Evolutionary conservation across 2,329 filamentous ascomycete species (phyloP).

Genomic region (Ophiostoma ulmi): DNA sequence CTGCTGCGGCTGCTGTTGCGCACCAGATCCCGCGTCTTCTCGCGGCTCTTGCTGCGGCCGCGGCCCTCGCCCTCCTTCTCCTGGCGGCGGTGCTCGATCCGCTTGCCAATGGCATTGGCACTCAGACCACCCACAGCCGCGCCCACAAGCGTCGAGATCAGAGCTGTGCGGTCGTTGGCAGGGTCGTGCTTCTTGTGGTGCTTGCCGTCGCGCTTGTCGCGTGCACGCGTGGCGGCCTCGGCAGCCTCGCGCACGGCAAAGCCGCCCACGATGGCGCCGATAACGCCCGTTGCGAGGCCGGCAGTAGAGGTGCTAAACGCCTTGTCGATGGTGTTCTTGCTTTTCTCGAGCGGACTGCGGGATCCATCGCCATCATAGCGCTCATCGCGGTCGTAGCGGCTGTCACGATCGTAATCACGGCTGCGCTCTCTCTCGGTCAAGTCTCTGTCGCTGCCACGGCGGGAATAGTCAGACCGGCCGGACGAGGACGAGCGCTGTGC

Average conservation of each 20-base stretch:
- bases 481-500: conserved; percentile 30
- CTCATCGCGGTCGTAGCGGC: conserved; percentile 12
- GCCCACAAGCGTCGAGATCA: conserved; percentile 49
- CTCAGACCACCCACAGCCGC: conserved; percentile 52
- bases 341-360: conserved; percentile 39
- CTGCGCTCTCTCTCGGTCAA: not conserved
- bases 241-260: conserved; percentile 45
- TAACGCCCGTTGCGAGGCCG: conserved; percentile 47
- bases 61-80: conserved; percentile 32
- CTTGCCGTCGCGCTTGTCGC: conserved; percentile 29
- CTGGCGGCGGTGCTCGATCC: conserved; percentile 38
- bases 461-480: conserved; percentile 15
- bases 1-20: conserved; percentile 28
- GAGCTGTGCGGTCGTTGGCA: conserved; percentile 28
- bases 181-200: conserved; percentile 25
- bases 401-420: conserved; percentile 10
- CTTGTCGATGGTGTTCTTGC: conserved; percentile 40
- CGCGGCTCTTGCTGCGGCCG: conserved; percentile 23
- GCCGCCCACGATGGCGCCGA: conserved; percentile 52
- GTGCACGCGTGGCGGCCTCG: conserved; percentile 31
- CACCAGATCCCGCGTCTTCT: conserved; percentile 20
- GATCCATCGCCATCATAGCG: conserved; percentile 21
- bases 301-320: conserved; percentile 46
- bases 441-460: conserved; percentile 18
- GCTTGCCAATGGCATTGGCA: conserved; percentile 47